Conservation (phyloP, 306 rosid species). For the Cyamopsis tetragonoloba region DNA sequence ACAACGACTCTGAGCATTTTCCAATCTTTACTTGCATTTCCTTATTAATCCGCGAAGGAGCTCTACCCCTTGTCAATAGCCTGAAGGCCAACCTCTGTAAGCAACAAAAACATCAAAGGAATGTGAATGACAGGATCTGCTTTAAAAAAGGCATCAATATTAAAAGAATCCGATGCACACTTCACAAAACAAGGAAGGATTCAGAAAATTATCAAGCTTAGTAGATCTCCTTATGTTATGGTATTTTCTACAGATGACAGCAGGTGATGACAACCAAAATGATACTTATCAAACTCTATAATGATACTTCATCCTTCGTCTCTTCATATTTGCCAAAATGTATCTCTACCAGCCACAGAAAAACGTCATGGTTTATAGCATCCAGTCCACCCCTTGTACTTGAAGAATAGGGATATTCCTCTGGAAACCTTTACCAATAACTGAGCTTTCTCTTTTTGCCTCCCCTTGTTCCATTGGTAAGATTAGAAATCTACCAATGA, state of each 20-base stretch:
- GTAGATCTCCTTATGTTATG: not conserved
- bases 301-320: not conserved
- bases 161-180: not conserved
- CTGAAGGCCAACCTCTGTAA: slow-evolving; percentile 69
- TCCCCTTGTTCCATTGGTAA: not conserved
- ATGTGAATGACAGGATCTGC: not conserved
- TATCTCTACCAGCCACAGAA: not conserved
- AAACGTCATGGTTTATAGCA: not conserved
- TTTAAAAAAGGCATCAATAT: not conserved
- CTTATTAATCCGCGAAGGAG: slow-evolving; percentile 55
- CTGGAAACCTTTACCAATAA: slow-evolving; percentile 3
- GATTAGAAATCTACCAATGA: slow-evolving; percentile 19
- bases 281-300: not conserved
- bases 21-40: slow-evolving; percentile 61
- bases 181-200: slow-evolving; percentile 13
- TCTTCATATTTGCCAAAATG: not conserved
- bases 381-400: not conserved
- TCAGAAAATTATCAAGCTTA: not conserved
- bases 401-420: not conserved
- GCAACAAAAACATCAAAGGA: slow-evolving; percentile 15
- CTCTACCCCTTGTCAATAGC: slow-evolving; percentile 50
- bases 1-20: slow-evolving; percentile 92
- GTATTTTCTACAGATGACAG: not conserved
- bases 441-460: not conserved
- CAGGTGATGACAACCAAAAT: not conserved